Conservation (phyloP, 73 alveolate species). For the Tetrahymena malaccensis region DNA sequence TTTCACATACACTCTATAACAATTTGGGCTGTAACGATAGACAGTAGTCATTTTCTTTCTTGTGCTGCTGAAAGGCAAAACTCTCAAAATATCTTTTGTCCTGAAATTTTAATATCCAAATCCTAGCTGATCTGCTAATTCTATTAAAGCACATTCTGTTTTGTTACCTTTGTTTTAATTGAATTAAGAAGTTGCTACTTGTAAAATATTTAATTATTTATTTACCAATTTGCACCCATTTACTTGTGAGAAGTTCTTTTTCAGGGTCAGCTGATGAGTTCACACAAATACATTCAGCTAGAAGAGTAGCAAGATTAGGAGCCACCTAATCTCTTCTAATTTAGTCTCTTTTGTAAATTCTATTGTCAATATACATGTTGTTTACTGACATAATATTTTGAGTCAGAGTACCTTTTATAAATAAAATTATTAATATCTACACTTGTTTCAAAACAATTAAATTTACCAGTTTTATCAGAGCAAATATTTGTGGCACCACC, state of each 20-base stretch:
- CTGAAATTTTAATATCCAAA: constrained; percentile 17
- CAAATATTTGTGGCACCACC: constrained; percentile 97
- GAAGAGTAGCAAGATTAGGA: constrained; percentile 10
- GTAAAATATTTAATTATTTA: neutral
- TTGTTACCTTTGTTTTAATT: constrained; percentile 11
- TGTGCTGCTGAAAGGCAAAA: constrained; percentile 70
- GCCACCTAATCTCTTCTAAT: constrained; percentile 6
- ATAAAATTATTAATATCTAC: neutral
- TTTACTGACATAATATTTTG: constrained; percentile 76
- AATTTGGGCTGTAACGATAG: constrained; percentile 17
- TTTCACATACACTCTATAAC: constrained; percentile 51
- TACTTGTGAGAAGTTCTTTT: neutral
- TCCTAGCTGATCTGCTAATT: constrained; percentile 40
- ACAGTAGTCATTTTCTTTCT: constrained; percentile 87
- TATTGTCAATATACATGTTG: constrained; percentile 44
- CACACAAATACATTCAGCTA: constrained; percentile 33
- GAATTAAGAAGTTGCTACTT: too few species aligned
- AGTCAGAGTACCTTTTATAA: constrained; percentile 57
- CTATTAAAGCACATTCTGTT: constrained; percentile 49
- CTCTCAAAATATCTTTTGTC: constrained; percentile 36
- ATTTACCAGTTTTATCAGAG: constrained; percentile 67
- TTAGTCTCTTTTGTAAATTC: constrained; percentile 7
- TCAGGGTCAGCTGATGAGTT: constrained; percentile 41
- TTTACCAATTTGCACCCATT: neutral
- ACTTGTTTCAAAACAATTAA: neutral